Evolutionary conservation across 345 rosid species (phyloP).

Genomic region (Eutrema heterophyllum): DNA sequence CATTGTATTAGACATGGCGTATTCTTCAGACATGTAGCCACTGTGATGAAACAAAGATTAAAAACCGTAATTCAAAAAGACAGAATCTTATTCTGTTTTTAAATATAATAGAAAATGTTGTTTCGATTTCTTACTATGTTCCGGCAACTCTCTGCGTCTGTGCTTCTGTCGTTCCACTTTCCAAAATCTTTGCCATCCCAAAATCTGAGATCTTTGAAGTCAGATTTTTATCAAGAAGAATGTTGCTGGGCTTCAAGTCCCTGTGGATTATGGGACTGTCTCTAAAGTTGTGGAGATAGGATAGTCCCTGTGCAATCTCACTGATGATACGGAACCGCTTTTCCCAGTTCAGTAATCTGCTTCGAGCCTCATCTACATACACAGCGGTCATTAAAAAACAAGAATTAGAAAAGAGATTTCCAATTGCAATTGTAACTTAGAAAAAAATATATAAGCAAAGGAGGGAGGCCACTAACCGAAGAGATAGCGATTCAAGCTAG

Average conservation of each 20-base stretch:
- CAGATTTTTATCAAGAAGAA: neutral
- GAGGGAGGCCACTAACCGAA: too few species aligned
- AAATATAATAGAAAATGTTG: too few species aligned
- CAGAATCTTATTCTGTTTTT: too few species aligned
- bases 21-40: neutral
- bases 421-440: too few species aligned
- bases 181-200: neutral
- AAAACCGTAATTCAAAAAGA: too few species aligned
- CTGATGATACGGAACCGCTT: neutral
- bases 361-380: neutral
- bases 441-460: too few species aligned
- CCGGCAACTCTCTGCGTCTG: neutral
- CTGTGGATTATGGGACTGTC: neutral
- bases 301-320: neutral
- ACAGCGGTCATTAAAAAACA: too few species aligned
- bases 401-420: too few species aligned
- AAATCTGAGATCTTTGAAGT: neutral
- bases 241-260: neutral
- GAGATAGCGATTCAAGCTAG: too few species aligned
- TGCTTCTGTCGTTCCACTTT: neutral
- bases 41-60: neutral
- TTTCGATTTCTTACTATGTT: neutral
- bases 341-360: neutral
- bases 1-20: neutral
- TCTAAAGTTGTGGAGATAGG: neutral